These are phyloP conservation scores for Vigna hirtella DNA, from an alignment of 306 rosid species.

Conservation along the genomic window DNA sequence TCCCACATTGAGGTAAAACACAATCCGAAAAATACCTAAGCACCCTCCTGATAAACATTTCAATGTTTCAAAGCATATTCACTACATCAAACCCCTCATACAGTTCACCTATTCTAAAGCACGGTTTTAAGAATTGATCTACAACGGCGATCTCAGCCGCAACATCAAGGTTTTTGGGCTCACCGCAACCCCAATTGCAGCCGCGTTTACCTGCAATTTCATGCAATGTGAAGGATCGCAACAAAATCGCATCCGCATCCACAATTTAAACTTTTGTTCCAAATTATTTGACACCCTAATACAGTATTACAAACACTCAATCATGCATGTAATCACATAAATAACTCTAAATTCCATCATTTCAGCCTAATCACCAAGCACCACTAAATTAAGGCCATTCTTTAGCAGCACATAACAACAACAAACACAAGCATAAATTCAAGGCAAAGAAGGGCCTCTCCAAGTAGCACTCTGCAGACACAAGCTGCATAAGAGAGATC, in stretches of 20 bases:
- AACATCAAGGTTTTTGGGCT: background rate
- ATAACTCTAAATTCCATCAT: conserved; percentile 30
- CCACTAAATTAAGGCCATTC: conserved; percentile 37
- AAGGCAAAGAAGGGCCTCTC: conserved; percentile 29
- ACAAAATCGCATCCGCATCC: background rate
- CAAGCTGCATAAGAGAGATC: conserved; percentile 44
- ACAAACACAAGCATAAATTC: conserved; percentile 14
- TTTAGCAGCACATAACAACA: conserved; percentile 27
- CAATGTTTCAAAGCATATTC: conserved; percentile 36
- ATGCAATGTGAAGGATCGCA: background rate
- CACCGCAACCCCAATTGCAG: background rate
- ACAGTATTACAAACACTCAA: conserved; percentile 33
- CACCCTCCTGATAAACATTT: conserved; percentile 25
- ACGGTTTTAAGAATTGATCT: background rate
- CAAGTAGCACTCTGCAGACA: conserved; percentile 38
- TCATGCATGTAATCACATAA: conserved; percentile 39
- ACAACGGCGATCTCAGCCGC: background rate
- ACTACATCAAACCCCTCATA: conserved; percentile 41
- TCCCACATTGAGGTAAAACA: conserved; percentile 23
- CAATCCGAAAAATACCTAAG: conserved; percentile 38
- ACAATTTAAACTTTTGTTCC: background rate
- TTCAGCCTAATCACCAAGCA: conserved; percentile 45
- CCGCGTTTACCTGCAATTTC: background rate
- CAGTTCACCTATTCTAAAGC: conserved; percentile 16
- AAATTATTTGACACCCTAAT: conserved; percentile 19